phyloP scores from a whole-genome alignment of 371 early-diverging fungal genomes.

The Mucor sp. region DNA sequence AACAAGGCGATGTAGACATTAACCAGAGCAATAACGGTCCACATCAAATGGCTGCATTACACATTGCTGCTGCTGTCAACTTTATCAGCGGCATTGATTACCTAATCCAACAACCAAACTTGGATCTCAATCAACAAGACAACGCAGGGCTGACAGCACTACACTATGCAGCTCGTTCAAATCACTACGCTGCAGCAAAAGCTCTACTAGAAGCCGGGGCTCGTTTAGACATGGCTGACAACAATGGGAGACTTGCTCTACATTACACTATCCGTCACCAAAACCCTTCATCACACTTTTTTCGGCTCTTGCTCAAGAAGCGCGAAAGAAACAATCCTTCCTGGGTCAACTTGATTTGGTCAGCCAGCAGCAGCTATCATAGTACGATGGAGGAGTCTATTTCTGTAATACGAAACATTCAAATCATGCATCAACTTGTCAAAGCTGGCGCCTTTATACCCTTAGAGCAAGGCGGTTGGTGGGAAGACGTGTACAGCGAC shows the following conservation, averaged over 20 bases:
- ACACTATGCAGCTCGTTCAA: conserved; percentile 26
- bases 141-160: conserved; percentile 59
- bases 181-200: not conserved
- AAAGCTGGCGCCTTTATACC: conserved; percentile 13
- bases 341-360: conserved; percentile 6
- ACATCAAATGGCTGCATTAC: conserved; percentile 35
- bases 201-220: conserved; percentile 40
- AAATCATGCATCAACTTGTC: conserved; percentile 19
- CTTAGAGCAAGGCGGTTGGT: conserved; percentile 1
- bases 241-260: conserved; percentile 62
- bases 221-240: conserved; percentile 47
- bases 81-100: conserved; percentile 18
- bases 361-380: not conserved
- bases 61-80: conserved; percentile 27
- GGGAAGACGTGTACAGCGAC: not conserved
- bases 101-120: conserved; percentile 24
- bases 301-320: conserved; percentile 57
- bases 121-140: conserved; percentile 60
- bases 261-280: conserved; percentile 43
- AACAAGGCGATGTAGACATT: conserved; percentile 35
- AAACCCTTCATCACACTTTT: conserved; percentile 35
- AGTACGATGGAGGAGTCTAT: conserved; percentile 22
- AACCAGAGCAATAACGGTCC: conserved; percentile 36
- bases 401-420: conserved; percentile 28
- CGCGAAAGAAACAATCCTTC: conserved; percentile 10